phyloP scores from a whole-genome alignment of 1,139 yeast species.

The Blastobotrys apis region DNA sequence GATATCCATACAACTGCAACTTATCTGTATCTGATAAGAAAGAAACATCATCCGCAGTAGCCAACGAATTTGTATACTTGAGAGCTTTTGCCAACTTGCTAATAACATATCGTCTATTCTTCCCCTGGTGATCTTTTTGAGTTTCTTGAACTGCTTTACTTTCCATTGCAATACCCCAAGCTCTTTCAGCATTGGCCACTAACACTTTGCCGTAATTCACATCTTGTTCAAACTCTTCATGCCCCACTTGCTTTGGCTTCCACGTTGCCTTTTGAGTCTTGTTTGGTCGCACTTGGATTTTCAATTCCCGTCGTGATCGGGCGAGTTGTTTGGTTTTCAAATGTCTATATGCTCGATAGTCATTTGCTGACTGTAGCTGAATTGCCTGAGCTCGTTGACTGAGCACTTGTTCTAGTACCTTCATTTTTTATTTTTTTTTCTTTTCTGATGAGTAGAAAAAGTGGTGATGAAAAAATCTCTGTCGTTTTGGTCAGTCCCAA shows the following conservation, averaged over 20 bases:
- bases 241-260: constrained; percentile 35
- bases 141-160: constrained; percentile 55
- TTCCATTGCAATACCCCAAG: constrained; percentile 64
- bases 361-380: constrained; percentile 42
- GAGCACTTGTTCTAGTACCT: constrained; percentile 30
- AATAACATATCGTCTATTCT: constrained; percentile 46
- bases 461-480: too few relatives aligned
- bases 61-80: constrained; percentile 43
- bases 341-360: constrained; percentile 34
- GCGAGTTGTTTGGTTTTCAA: constrained; percentile 43
- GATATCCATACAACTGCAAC: constrained; percentile 58
- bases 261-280: constrained; percentile 37
- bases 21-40: constrained; percentile 19
- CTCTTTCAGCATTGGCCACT: constrained; percentile 61
- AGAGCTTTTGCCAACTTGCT: constrained; percentile 68
- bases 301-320: constrained; percentile 53
- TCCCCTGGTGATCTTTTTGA: constrained; percentile 28
- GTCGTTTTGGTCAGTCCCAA: too few relatives aligned
- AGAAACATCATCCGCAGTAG: constrained; percentile 31
- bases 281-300: constrained; percentile 51
- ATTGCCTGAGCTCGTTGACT: constrained; percentile 31
- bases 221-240: constrained; percentile 48
- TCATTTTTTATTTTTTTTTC: constrained; percentile 19
- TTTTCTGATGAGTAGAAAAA: not conserved
- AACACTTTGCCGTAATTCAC: constrained; percentile 46